phyloP scores from a whole-genome alignment of 2,329 filamentous ascomycete genomes.

The Talaromyces islandicus region DNA sequence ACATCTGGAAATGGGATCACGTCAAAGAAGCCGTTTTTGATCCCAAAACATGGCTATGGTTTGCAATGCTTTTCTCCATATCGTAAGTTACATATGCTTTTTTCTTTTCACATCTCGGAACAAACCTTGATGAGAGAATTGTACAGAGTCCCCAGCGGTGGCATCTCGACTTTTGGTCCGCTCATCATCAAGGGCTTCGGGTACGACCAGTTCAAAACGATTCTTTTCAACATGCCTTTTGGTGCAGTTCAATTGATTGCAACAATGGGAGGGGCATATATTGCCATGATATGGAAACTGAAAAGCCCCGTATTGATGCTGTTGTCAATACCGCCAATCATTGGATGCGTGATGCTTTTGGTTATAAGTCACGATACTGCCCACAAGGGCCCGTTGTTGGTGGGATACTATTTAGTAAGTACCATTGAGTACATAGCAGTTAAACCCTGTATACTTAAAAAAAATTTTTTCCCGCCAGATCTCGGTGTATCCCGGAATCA shows the following conservation, averaged over 20 bases:
- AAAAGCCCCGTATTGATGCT: constrained; percentile 52
- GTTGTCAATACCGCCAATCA: constrained; percentile 52
- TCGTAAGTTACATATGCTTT: constrained; percentile 32
- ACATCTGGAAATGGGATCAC: constrained; percentile 48
- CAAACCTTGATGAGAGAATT: neutral
- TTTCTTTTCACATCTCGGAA: neutral
- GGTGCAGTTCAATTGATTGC: constrained; percentile 56
- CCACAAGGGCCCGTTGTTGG: constrained; percentile 47
- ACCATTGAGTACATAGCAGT: neutral
- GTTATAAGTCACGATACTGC: constrained; percentile 40
- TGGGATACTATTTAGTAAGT: constrained; percentile 50
- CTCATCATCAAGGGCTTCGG: constrained; percentile 55
- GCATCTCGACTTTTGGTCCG: constrained; percentile 54
- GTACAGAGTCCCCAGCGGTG: constrained; percentile 48
- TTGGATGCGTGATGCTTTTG: constrained; percentile 51
- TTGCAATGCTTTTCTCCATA: constrained; percentile 48
- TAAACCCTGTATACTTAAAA: constrained; percentile 3
- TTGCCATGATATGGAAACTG: constrained; percentile 49
- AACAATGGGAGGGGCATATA: constrained; percentile 52
- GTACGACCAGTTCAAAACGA: constrained; percentile 50
- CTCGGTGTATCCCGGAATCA: constrained; percentile 55
- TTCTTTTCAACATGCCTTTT: constrained; percentile 57
- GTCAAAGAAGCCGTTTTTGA: constrained; percentile 51
- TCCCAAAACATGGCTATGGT: constrained; percentile 57
- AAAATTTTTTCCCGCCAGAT: constrained; percentile 34